Base-by-base conservation (phyloP, 495 filamentous ascomycete species). In the Podospora pseudopauciseta region DNA sequence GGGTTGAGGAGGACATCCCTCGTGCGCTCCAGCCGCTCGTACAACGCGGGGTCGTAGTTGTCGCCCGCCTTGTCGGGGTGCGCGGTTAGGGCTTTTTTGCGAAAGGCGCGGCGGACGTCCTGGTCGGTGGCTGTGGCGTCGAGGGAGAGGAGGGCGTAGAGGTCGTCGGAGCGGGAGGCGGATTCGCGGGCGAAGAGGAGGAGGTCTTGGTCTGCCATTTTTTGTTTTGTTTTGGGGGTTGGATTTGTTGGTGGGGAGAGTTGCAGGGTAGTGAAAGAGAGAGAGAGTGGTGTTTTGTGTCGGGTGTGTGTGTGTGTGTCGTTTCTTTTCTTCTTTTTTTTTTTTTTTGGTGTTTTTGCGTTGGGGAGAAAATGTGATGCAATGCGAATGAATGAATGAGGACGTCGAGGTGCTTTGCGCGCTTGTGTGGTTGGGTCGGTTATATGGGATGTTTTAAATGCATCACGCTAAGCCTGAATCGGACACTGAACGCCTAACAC, bases 1-100 rank as follows among this genome's bases (percentile, higher is more conserved):
- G 74, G 60, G 65, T 72, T 72, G 67, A 76, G 70, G 26, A 84
- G 76, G 58, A 82, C 79, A 68, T 81, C 81, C 70, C 81, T 78
- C 5, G 82, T 80, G 26, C 78, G 77, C 69, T 81, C 81, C 73
- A 83, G 78, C 4, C 78, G 74, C 71, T 82, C 78, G 80, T 82
- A 84, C 70, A 79, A 74, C 16, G 68, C 75, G 11, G 81, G 71
- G 68, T 83, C 81, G 75, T 81, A 84, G 67, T 75, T 69, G 32
- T 76, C 78, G 67, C 80, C 77, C 1, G 81, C 77, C 70, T 83
- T 83, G 79, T 84, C 82, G n/a, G 82, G 82, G 60, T 84, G 82
- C 56, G 82, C 77, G n/a, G 82, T 83, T 9, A 84, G 74, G 0
- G 78, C 80, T 61, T 80, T 80, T 63, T 77, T 76, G 0, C 75